Conservation (phyloP, 148 eudicot genomes). For the Vaccinium vitisidaea region DNA sequence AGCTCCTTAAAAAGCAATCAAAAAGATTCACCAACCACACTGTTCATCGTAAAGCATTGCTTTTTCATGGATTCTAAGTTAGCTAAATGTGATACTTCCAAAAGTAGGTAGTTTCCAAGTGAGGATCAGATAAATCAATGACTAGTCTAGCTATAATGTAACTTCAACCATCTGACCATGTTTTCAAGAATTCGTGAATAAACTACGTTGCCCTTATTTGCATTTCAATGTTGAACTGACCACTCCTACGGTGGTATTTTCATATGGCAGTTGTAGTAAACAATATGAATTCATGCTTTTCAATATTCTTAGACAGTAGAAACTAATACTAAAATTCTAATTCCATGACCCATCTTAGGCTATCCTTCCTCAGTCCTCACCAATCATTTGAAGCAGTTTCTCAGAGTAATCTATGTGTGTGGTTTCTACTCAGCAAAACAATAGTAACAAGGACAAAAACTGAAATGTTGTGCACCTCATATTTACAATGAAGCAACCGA, state of each 20-base stretch:
- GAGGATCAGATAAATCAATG: not conserved
- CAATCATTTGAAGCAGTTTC: not conserved
- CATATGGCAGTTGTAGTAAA: too few species aligned
- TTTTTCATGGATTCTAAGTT: not conserved
- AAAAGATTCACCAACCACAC: not conserved
- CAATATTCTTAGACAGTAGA: too few species aligned
- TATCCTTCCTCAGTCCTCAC: too few species aligned
- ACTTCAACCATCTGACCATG: not conserved
- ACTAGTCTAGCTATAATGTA: not conserved
- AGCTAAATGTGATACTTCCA: not conserved
- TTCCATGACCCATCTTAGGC: too few species aligned
- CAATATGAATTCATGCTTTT: too few species aligned
- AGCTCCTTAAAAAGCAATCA: not conserved
- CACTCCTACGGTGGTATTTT: not conserved
- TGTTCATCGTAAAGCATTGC: not conserved
- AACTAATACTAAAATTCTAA: too few species aligned
- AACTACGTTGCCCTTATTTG: not conserved
- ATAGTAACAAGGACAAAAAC: not conserved
- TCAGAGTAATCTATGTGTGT: not conserved
- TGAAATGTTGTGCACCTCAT: not conserved
- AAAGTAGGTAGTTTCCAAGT: not conserved
- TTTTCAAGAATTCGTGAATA: not conserved
- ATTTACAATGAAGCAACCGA: not conserved
- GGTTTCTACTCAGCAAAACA: not conserved
- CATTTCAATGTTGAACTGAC: not conserved